These are phyloP conservation scores for Waitea zeae DNA, from an alignment of 1,284 basidiomycete genomes.

Conservation along the genomic window DNA sequence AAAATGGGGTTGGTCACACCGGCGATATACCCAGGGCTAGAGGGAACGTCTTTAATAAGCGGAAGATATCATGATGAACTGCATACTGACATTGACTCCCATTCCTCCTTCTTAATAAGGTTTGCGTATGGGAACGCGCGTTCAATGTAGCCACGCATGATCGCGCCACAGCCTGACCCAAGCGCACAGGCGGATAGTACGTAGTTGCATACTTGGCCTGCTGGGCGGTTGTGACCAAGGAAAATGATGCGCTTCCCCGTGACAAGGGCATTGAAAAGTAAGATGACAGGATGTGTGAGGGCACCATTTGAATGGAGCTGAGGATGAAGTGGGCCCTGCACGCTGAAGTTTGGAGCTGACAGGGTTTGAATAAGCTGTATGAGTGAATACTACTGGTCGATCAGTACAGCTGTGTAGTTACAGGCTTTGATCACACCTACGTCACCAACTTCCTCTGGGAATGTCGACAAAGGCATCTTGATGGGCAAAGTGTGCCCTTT, in stretches of 20 bases:
- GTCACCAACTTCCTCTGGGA: constrained; percentile 91
- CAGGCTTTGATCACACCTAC: too few relatives aligned
- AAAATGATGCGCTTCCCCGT: constrained; percentile 92
- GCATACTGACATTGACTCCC: constrained; percentile 63
- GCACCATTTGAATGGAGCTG: constrained; percentile 86
- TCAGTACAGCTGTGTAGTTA: constrained; percentile 7
- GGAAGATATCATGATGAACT: constrained; percentile 2
- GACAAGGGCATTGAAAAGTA: constrained; percentile 89
- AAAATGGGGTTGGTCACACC: constrained; percentile 96
- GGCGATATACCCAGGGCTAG: constrained; percentile 79
- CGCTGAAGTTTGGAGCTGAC: constrained; percentile 32
- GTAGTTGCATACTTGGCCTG: constrained; percentile 75
- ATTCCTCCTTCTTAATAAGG: constrained; percentile 74
- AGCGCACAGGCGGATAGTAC: constrained; percentile 90
- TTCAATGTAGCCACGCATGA: constrained; percentile 74
- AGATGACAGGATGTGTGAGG: constrained; percentile 83
- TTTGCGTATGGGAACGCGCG: constrained; percentile 91
- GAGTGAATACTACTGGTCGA: constrained; percentile 61
- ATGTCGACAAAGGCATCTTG: constrained; percentile 71
- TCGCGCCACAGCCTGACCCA: constrained; percentile 75
- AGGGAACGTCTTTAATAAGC: neutral
- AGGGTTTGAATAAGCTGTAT: constrained; percentile 85
- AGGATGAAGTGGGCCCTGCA: constrained; percentile 71
- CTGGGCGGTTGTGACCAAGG: constrained; percentile 74
- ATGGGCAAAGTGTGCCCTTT: constrained; percentile 69